A percentile compares a stretch with the other conserved stretches of the same genome.
Evolutionary conservation across 768 basidiomycete species (phyloP).

Genomic region (Russula vinacea): DNA sequence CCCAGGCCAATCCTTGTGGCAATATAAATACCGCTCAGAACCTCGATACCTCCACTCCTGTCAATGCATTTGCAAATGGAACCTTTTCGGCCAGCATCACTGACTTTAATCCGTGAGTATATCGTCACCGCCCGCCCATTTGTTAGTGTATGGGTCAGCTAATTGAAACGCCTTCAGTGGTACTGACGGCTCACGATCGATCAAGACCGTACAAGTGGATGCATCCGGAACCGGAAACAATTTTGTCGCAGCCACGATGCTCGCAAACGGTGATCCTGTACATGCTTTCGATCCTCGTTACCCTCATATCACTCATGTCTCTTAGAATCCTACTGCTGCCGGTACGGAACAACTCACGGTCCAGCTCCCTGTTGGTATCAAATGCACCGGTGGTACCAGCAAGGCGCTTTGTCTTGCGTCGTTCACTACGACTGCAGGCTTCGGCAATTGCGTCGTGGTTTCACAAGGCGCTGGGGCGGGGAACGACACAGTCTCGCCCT

Average conservation of each 20-base stretch:
- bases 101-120: constrained; percentile 48
- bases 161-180: constrained; percentile 35
- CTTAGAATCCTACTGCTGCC: constrained; percentile 40
- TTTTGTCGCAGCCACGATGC: constrained; percentile 41
- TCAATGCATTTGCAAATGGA: constrained; percentile 37
- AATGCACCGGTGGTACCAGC: constrained; percentile 48
- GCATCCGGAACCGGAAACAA: constrained; percentile 38
- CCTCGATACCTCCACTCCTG: constrained; percentile 39
- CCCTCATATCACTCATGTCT: too few relatives aligned
- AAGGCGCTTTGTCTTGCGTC: constrained; percentile 51
- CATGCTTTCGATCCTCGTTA: neutral
- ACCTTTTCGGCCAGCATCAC: constrained; percentile 42
- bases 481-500: too few relatives aligned
- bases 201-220: constrained; percentile 45
- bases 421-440: constrained; percentile 48
- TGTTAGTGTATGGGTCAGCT: constrained; percentile 42
- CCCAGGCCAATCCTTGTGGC: constrained; percentile 42
- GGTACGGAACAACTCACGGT: constrained; percentile 45
- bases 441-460: constrained; percentile 55
- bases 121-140: constrained; percentile 32
- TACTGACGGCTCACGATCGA: constrained; percentile 47
- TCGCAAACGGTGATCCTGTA: constrained; percentile 49
- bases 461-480: constrained; percentile 31
- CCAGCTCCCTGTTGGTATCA: constrained; percentile 47
- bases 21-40: constrained; percentile 42